These are phyloP conservation scores for Sarocladium strictum DNA, from an alignment of 2,329 filamentous ascomycete genomes.

Conservation along the genomic window DNA sequence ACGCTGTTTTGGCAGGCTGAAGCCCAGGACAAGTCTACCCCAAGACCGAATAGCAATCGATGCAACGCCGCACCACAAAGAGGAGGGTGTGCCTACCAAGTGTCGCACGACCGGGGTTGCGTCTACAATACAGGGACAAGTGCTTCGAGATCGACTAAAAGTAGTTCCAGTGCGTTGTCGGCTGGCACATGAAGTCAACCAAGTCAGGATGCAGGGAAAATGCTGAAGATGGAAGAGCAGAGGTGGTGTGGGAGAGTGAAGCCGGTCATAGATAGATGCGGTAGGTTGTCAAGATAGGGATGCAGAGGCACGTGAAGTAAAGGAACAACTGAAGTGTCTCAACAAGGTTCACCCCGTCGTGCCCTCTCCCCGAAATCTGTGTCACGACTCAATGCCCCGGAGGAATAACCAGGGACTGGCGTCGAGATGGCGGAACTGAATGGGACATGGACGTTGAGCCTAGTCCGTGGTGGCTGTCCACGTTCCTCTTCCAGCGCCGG, in stretches of 20 bases:
- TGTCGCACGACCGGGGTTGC: not conserved
- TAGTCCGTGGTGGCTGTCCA: slow-evolving; percentile 3
- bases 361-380: too few species aligned
- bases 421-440: not conserved
- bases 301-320: slow-evolving; percentile 5
- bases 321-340: not conserved
- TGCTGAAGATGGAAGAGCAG: not conserved
- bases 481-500: slow-evolving; percentile 1
- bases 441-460: not conserved
- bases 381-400: not conserved
- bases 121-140: not conserved
- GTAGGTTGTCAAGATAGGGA: not conserved
- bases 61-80: not conserved
- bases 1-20: too few species aligned
- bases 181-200: not conserved
- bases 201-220: not conserved
- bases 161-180: not conserved
- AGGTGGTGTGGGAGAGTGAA: not conserved
- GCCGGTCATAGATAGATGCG: not conserved
- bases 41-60: too few species aligned
- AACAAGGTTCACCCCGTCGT: not conserved
- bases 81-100: not conserved
- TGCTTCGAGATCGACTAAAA: not conserved
- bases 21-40: too few species aligned
- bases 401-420: not conserved